phyloP scores from a whole-genome alignment of 2,329 filamentous ascomycete species.

The Endocalyx cinctus region DNA sequence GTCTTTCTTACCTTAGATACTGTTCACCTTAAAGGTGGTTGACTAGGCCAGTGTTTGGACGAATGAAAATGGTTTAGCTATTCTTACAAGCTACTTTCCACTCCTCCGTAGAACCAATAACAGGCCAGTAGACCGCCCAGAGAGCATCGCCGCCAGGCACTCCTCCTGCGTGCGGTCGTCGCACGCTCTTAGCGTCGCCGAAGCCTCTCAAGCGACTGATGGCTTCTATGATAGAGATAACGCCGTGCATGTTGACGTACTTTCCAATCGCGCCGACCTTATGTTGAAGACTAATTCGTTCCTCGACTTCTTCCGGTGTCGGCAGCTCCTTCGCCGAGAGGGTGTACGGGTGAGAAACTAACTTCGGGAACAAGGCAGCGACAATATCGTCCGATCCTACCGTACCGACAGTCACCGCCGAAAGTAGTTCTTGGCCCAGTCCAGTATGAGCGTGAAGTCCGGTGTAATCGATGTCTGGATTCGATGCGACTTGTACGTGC shows the following conservation, averaged over 20 bases:
- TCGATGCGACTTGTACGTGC: conserved; percentile 58
- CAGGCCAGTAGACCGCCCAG: conserved; percentile 7
- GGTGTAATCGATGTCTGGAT: conserved; percentile 55
- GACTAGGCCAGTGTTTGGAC: too few species aligned
- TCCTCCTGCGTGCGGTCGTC: conserved; percentile 11
- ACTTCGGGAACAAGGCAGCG: conserved; percentile 60
- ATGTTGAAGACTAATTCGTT: conserved; percentile 56
- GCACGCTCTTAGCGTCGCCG: conserved; percentile 10
- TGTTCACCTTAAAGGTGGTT: too few species aligned
- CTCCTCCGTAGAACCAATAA: conserved; percentile 13
- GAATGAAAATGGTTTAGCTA: too few species aligned
- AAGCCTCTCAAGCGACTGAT: conserved; percentile 12
- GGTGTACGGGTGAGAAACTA: conserved; percentile 53
- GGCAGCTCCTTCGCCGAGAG: conserved; percentile 32
- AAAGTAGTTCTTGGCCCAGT: conserved; percentile 62
- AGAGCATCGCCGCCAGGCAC: too few species aligned
- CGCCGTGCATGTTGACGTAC: conserved; percentile 11
- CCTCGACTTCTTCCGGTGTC: conserved; percentile 41
- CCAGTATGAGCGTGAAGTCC: conserved; percentile 62
- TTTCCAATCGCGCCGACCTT: conserved; percentile 13
- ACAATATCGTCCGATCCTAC: conserved; percentile 64
- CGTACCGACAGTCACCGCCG: conserved; percentile 58
- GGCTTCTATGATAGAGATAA: conserved; percentile 13
- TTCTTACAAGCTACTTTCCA: too few species aligned
- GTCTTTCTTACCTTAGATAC: too few species aligned